A percentile compares a stretch with the other conserved stretches of the same genome.
These are phyloP conservation scores for Podospora pseudoanserina DNA, from an alignment of 495 filamentous ascomycete species.

Conservation along the genomic window DNA sequence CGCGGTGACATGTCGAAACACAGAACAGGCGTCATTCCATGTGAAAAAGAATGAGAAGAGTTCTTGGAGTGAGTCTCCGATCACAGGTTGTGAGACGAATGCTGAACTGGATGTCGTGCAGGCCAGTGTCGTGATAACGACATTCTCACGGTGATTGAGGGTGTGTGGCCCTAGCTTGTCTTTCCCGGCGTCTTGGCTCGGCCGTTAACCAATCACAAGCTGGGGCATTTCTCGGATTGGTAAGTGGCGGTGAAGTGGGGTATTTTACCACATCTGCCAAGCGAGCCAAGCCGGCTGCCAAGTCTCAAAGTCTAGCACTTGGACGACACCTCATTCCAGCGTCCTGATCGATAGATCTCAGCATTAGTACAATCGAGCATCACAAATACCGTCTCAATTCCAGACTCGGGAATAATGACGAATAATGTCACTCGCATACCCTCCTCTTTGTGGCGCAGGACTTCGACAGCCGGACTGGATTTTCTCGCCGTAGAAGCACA, in stretches of 20 bases:
- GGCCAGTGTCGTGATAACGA: not conserved
- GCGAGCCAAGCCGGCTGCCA: conserved; percentile 5
- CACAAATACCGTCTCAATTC: too few relatives aligned
- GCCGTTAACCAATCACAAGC: not conserved
- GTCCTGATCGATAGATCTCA: not conserved
- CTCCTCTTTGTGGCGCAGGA: not conserved
- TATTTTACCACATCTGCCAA: not conserved
- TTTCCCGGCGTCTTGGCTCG: not conserved
- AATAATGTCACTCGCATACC: not conserved
- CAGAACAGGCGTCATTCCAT: not conserved
- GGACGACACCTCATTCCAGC: not conserved
- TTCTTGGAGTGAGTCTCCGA: not conserved
- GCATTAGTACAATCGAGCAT: too few relatives aligned
- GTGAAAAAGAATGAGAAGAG: not conserved
- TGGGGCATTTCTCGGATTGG: conserved; percentile 1
- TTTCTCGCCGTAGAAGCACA: not conserved
- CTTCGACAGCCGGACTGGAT: not conserved
- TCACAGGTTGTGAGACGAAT: not conserved
- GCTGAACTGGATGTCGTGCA: not conserved
- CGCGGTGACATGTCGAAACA: not conserved
- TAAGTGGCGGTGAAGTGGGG: not conserved
- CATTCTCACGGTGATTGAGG: not conserved
- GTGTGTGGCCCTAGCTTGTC: not conserved
- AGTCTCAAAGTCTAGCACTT: not conserved
- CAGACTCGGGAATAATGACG: not conserved